Percentiles rank a stretch among this genome's conserved stretches.
Conservation (phyloP, 495 filamentous ascomycete species). For the Astrocystis sublimbata region DNA sequence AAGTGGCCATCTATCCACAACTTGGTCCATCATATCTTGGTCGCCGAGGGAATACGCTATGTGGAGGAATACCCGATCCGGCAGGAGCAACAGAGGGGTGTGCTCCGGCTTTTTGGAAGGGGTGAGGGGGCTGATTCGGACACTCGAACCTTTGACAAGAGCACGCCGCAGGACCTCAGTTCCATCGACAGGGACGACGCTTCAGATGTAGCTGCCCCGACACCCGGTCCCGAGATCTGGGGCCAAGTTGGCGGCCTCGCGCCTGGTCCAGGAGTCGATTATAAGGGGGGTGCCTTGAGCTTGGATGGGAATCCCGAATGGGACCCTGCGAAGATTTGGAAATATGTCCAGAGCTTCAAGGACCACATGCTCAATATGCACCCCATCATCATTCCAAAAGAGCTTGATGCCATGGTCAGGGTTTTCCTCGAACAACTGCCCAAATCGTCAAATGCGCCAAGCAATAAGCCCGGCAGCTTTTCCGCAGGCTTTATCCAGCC, state of each 20-base stretch:
- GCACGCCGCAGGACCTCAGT: constrained; percentile 34
- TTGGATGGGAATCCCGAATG: constrained; percentile 65
- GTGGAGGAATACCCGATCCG: constrained; percentile 65
- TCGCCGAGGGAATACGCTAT: constrained; percentile 57
- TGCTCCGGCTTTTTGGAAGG: constrained; percentile 74
- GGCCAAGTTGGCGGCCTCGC: constrained; percentile 52
- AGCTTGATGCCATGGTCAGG: constrained; percentile 52
- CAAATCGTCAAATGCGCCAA: constrained; percentile 24
- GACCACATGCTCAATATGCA: constrained; percentile 84
- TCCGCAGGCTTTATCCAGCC: constrained; percentile 31
- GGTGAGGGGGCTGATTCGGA: constrained; percentile 67
- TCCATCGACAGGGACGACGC: constrained; percentile 39
- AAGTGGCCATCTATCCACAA: constrained; percentile 65
- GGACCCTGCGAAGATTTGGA: constrained; percentile 58
- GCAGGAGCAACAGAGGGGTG: constrained; percentile 72
- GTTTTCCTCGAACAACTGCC: constrained; percentile 49
- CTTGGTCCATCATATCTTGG: constrained; percentile 50
- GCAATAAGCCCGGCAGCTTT: constrained; percentile 20
- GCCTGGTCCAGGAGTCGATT: constrained; percentile 38
- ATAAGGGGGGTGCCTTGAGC: constrained; percentile 53
- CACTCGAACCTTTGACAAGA: constrained; percentile 36
- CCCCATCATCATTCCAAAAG: constrained; percentile 67
- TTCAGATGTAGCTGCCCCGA: constrained; percentile 53
- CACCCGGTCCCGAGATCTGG: constrained; percentile 47
- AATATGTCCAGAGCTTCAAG: constrained; percentile 70